Base-by-base conservation (phyloP, 2,329 filamentous ascomycete genomes). In the Penicillium sp. region DNA sequence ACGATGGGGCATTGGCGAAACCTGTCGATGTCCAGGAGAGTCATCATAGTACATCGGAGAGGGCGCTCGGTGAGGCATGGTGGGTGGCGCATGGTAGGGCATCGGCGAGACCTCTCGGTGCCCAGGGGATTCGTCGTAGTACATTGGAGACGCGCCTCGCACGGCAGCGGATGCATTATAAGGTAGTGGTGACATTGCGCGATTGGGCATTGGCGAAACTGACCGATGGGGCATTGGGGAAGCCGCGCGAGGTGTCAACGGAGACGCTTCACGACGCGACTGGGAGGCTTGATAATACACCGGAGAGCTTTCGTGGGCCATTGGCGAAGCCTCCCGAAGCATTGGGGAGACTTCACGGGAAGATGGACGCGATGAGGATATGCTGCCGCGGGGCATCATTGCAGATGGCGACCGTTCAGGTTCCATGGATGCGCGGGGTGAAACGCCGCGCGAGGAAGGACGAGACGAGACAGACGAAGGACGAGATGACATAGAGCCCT, bases 391-490 rank as follows among this genome's bases (percentile, higher is more conserved):
- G 8, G 62, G 63, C 27, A 62, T 46, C 35, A 65, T 58, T 2
- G 56, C 31, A 13, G 60, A 64, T 7, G 64, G 60, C 4, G 65
- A 61, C 26, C 56, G 42, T 9, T 67, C 64, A 1, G 64, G 59
- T 51, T 66, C 65, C 21, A 56, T 48, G 14, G 65, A 65, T 22
- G 66, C 60, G 44, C 63, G 66, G 9, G 70, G 69, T 29, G 71
- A 73, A 16, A 57, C 47, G 2, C 65, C 65, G 13, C 66, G 67
- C 19, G 71, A 67, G 2, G 68, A 67, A 33, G 69, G 60, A 37
- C 70, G 62, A 22, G 74, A 63, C 5, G 62, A 70, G 46, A 69
- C 67, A 24, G 75, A 74, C 3, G 67, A 64, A n/a, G 69, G 69
- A 39, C 70, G 69, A 8, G 74, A 72, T 10, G 47, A 46, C n/a